Evolutionary conservation across 2,329 filamentous ascomycete genomes (phyloP).

Genomic region (Phialophora verrucosa): DNA sequence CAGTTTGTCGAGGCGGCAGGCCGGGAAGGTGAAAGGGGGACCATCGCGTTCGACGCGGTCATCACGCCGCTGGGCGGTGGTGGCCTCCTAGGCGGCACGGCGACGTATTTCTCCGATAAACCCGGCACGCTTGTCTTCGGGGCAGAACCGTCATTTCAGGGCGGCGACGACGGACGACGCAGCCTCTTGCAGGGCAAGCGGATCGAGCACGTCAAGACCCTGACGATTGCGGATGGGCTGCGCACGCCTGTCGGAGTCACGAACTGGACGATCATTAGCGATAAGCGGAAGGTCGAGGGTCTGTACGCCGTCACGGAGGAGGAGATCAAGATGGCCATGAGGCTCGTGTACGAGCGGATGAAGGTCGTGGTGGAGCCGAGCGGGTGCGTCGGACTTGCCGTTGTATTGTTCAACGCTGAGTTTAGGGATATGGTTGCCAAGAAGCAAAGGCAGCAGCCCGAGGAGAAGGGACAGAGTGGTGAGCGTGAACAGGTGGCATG

Average conservation of each 20-base stretch:
- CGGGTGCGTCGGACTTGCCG: constrained; percentile 81
- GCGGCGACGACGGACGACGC: constrained; percentile 79
- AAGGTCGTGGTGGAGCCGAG: constrained; percentile 92
- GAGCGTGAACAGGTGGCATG: constrained; percentile 55
- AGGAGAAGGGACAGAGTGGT: constrained; percentile 48
- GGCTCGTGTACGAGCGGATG: constrained; percentile 80
- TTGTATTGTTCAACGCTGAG: constrained; percentile 82
- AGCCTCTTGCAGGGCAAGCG: constrained; percentile 68
- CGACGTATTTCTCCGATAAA: constrained; percentile 70
- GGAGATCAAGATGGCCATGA: constrained; percentile 78
- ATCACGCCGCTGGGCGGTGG: constrained; percentile 87
- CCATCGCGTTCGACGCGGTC: constrained; percentile 65
- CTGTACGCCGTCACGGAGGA: constrained; percentile 79
- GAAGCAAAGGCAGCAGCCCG: constrained; percentile 65
- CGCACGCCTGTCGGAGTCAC: constrained; percentile 78
- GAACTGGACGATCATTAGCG: constrained; percentile 79
- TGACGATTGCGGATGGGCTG: constrained; percentile 88
- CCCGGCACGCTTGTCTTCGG: constrained; percentile 76
- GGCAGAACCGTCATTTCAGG: constrained; percentile 80
- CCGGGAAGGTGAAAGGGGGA: neutral
- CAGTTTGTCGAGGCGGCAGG: constrained; percentile 65
- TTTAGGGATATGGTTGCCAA: constrained; percentile 68
- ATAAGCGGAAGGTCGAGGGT: constrained; percentile 70
- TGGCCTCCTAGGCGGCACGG: constrained; percentile 82
- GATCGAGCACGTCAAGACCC: constrained; percentile 70